phyloP scores from a whole-genome alignment of 2,329 filamentous ascomycete species.

The Epicoccum nigrum region DNA sequence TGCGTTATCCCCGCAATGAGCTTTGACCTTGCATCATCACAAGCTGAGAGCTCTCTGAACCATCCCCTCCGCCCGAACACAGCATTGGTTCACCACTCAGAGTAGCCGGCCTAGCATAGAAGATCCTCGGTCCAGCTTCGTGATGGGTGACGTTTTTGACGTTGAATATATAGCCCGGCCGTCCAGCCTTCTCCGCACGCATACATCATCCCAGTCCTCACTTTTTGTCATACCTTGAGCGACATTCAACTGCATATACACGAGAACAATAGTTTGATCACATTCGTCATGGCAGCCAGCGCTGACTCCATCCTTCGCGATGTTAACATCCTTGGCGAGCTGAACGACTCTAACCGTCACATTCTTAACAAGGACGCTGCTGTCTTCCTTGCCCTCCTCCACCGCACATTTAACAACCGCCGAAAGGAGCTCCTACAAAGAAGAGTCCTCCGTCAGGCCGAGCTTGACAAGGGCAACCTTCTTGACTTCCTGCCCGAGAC shows the following conservation, averaged over 20 bases:
- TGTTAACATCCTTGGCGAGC: slow-evolving; percentile 80
- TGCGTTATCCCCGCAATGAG: slow-evolving; percentile 34
- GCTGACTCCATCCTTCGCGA: slow-evolving; percentile 79
- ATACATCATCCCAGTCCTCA: slow-evolving; percentile 35
- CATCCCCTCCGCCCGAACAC: slow-evolving; percentile 36
- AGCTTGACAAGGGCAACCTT: slow-evolving; percentile 86
- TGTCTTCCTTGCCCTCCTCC: slow-evolving; percentile 90
- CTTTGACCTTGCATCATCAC: slow-evolving; percentile 43
- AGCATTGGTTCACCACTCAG: slow-evolving; percentile 36
- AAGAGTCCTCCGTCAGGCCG: slow-evolving; percentile 83
- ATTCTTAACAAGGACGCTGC: slow-evolving; percentile 90
- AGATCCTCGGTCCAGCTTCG: slow-evolving; percentile 44
- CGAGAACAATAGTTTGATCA: slow-evolving; percentile 11
- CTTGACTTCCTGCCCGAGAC: slow-evolving; percentile 97
- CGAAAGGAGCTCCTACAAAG: slow-evolving; percentile 89
- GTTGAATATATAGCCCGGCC: slow-evolving; percentile 35
- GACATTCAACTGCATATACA: slow-evolving; percentile 7
- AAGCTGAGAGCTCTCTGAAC: slow-evolving; percentile 35
- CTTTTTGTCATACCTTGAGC: slow-evolving; percentile 14
- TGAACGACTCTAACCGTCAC: slow-evolving; percentile 82
- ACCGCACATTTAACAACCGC: slow-evolving; percentile 89
- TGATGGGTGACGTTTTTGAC: slow-evolving; percentile 43
- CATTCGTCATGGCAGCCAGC: slow-evolving; percentile 53
- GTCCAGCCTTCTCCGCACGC: slow-evolving; percentile 34
- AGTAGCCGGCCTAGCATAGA: slow-evolving; percentile 39